Base-by-base conservation (phyloP, 495 filamentous ascomycete species). In the Podospora pseudocomata region DNA sequence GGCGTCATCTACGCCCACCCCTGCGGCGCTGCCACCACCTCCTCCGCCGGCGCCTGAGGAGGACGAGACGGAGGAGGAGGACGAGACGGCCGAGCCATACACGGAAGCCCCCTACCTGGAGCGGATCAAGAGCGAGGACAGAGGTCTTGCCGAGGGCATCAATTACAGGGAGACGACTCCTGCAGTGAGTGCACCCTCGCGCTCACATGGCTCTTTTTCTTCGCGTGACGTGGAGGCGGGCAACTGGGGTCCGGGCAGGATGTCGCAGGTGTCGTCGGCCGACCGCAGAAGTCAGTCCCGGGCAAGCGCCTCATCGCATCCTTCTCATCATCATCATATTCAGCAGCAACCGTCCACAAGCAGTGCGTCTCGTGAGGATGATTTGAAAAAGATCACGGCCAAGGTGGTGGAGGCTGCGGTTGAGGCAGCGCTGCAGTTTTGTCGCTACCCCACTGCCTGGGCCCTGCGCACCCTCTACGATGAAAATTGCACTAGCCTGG, bases 361-460 rank as follows among this genome's bases (percentile, higher is more conserved):
- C 28, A 67, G 59, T 19, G 61, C 69, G 7, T 64, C 71, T 49
- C 76, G 72, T 39, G 66, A 73, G 15, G 72, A 71, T 7, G 74
- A 77, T 5, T 66, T 70, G 49, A 79, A 71, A 62, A 78, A 80
- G 55, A 59, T 77, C 18, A 66, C 76, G 68, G 74, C 72, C 67
- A 70, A 71, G 68, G 76, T 74, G 54, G 68, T 78, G 53, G 75
- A 74, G 70, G 68, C 62, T 11, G 83, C 84, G 5, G 81, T 85
- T 1, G 79, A 85, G 34, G 80, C 84, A 65, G 84, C 85, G 19
- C 72, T 87, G 32, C 67, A 71, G 56, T 76, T 80, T 68, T 79
- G 74, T 58, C 80, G 83, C 57, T 85, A 83, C 67, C 85, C 85
- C 61, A 87, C 85, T 19, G 84, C 85, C 6, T 87, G 79, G 75